A percentile compares a stretch with the other conserved stretches of the same genome.
Conservation (phyloP, 176 grass and related monocot species). For the Secale cereale region DNA sequence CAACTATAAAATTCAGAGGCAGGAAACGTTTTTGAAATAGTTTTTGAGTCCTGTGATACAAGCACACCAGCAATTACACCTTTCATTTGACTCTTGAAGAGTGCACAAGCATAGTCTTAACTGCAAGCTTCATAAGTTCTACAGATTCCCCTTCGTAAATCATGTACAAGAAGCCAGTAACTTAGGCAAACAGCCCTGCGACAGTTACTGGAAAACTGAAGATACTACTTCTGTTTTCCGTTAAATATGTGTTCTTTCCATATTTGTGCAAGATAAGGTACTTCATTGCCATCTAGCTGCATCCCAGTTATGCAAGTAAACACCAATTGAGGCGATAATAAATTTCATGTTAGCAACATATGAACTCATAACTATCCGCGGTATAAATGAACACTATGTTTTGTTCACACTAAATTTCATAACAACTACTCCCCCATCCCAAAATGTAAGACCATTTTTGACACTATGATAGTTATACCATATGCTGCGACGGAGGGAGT, state of each 20-base stretch:
- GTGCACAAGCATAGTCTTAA: not conserved
- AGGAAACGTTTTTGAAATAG: not conserved
- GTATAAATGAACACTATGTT: not conserved
- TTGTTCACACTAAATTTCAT: constrained; percentile 3
- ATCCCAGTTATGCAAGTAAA: not conserved
- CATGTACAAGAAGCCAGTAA: not conserved
- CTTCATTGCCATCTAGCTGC: not conserved
- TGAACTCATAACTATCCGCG: not conserved
- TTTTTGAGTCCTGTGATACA: not conserved
- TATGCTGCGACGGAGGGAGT: no score
- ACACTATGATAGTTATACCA: no score
- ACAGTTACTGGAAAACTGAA: not conserved
- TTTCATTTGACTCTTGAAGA: not conserved
- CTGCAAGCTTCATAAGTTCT: not conserved
- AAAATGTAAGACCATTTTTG: no score
- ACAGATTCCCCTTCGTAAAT: not conserved
- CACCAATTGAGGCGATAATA: not conserved
- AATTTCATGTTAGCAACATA: not conserved
- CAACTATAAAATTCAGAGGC: not conserved
- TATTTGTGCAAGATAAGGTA: not conserved
- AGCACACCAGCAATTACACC: not conserved
- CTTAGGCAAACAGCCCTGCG: not conserved
- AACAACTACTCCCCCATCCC: not conserved
- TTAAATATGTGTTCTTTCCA: not conserved
- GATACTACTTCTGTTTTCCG: not conserved